These are phyloP conservation scores for Solanum tarijense DNA, from an alignment of 257 asterid genomes.

Conservation along the genomic window DNA sequence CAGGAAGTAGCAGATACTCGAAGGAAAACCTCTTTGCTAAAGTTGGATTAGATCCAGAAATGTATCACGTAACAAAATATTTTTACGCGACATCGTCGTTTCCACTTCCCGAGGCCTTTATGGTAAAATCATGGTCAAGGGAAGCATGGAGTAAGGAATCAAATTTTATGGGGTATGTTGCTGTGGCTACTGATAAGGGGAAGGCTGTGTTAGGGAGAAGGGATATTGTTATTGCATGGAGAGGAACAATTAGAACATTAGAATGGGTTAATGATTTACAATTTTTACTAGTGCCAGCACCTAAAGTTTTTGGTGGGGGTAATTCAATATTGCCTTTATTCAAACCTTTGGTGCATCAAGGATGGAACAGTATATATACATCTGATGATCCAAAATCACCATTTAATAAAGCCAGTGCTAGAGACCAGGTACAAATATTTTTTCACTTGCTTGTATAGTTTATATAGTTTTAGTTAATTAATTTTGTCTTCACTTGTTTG, in stretches of 20 bases:
- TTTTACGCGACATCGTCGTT: slow-evolving; percentile 58
- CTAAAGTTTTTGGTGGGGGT: slow-evolving; percentile 33
- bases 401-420: slow-evolving; percentile 46
- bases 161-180: slow-evolving; percentile 76
- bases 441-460: not conserved
- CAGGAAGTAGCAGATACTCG: slow-evolving; percentile 47
- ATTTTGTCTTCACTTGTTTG: not conserved
- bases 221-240: slow-evolving; percentile 71
- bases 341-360: slow-evolving; percentile 42
- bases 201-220: slow-evolving; percentile 51
- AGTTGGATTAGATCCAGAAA: slow-evolving; percentile 40
- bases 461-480: not conserved
- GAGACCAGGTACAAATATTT: slow-evolving; percentile 47
- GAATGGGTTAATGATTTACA: slow-evolving; percentile 71
- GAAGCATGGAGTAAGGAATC: slow-evolving; percentile 81
- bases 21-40: slow-evolving; percentile 33
- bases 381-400: slow-evolving; percentile 59
- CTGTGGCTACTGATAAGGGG: slow-evolving; percentile 77
- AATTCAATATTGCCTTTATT: not conserved
- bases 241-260: slow-evolving; percentile 53
- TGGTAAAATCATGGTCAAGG: slow-evolving; percentile 47
- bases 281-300: slow-evolving; percentile 41
- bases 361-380: slow-evolving; percentile 73
- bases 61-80: slow-evolving; percentile 42
- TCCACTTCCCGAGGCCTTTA: slow-evolving; percentile 54